phyloP scores from a whole-genome alignment of 1,139 yeast genomes.

The Lodderomyces pseudojiufengensis region DNA sequence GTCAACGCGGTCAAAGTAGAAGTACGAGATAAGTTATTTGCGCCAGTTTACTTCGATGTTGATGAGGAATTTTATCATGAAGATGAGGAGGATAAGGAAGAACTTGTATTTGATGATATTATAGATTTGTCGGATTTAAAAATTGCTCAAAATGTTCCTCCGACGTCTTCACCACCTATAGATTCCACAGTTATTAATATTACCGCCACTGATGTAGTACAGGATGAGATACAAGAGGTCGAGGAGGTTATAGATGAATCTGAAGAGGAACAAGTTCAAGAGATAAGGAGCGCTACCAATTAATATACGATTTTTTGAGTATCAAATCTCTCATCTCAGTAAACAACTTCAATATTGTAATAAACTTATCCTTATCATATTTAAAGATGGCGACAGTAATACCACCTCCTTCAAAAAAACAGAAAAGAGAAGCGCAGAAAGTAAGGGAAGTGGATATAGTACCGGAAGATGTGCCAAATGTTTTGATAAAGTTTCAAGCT shows the following conservation, averaged over 20 bases:
- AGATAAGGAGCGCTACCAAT: slow-evolving; percentile 1
- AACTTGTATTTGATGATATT: slow-evolving; percentile 2
- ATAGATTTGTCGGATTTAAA: slow-evolving; percentile 10
- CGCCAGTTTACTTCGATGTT: slow-evolving; percentile 24
- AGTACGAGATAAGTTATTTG: slow-evolving; percentile 11
- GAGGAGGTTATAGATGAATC: slow-evolving; percentile 13
- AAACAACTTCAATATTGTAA: no score
- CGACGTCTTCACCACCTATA: slow-evolving; percentile 11
- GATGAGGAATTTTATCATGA: slow-evolving; percentile 15
- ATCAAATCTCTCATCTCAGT: no score
- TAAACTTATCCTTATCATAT: no score
- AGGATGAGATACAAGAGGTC: slow-evolving; percentile 11
- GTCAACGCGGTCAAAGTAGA: slow-evolving; percentile 23
- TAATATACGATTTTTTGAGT: no score
- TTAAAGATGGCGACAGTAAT: slow-evolving; percentile 86
- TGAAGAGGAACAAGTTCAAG: not conserved
- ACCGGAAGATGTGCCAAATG: slow-evolving; percentile 83
- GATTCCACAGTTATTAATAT: slow-evolving; percentile 10
- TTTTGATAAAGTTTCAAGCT: slow-evolving; percentile 84
- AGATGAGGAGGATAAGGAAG: slow-evolving; percentile 1
- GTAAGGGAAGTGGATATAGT: slow-evolving; percentile 71
- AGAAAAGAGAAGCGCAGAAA: slow-evolving; percentile 77
- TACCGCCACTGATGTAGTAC: slow-evolving; percentile 5
- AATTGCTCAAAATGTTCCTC: not conserved
- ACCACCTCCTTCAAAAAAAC: slow-evolving; percentile 93